phyloP scores from a whole-genome alignment of 2,329 filamentous ascomycete species.

The Lizonia empirigonia region DNA sequence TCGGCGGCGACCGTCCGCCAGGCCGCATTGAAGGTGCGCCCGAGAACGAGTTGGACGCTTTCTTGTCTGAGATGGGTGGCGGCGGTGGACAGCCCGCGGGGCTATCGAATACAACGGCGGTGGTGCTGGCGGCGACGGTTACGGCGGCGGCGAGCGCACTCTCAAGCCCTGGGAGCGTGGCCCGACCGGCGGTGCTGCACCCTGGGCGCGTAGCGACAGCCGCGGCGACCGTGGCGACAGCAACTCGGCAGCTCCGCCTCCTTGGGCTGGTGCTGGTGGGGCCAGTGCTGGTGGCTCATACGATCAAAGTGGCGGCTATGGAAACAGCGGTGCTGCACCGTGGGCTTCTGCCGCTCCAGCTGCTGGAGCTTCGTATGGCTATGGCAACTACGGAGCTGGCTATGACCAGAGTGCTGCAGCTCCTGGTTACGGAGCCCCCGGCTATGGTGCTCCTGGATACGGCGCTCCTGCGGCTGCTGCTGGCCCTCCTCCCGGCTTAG shows the following conservation, averaged over 20 bases:
- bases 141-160: conserved; percentile 57
- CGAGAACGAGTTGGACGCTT: conserved; percentile 95
- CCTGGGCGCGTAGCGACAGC: conserved; percentile 64
- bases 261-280: conserved; percentile 39
- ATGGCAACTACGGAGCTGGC: conserved; percentile 38
- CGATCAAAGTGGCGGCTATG: conserved; percentile 33
- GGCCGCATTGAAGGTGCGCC: conserved; percentile 73
- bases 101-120: conserved; percentile 67
- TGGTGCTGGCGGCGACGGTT: conserved; percentile 56
- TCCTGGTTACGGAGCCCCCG: conserved; percentile 36
- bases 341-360: conserved; percentile 50
- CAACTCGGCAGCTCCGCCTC: conserved; percentile 49
- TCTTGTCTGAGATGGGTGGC: conserved; percentile 96
- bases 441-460: conserved; percentile 52
- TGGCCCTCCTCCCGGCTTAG: conserved; percentile 60
- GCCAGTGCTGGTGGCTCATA: conserved; percentile 32
- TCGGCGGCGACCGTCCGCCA: conserved; percentile 59
- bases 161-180: conserved; percentile 88
- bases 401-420: conserved; percentile 37
- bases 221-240: conserved; percentile 53
- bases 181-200: conserved; percentile 81
- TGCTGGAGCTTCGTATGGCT: conserved; percentile 52
- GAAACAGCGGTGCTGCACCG: conserved; percentile 40
- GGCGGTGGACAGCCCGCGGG: conserved; percentile 66
- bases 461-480: conserved; percentile 50